phyloP scores from a whole-genome alignment of 2,329 filamentous ascomycete species.

The Sphaceloma murrayae region DNA sequence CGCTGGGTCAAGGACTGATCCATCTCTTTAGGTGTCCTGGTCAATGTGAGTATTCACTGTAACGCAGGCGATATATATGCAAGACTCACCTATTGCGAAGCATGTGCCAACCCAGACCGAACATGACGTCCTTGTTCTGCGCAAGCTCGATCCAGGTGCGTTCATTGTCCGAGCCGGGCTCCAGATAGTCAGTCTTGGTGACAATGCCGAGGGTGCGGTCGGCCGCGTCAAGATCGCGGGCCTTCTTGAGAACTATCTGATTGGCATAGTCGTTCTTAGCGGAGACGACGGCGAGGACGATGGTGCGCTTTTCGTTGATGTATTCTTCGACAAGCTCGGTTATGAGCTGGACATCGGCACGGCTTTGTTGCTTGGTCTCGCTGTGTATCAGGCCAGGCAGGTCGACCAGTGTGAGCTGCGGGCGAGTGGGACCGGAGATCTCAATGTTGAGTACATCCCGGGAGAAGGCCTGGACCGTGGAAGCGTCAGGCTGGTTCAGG shows the following conservation, averaged over 20 bases:
- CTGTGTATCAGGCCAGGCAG: slow-evolving; percentile 34
- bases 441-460: slow-evolving; percentile 41
- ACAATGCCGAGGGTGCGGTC: slow-evolving; percentile 51
- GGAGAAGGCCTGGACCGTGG: slow-evolving; percentile 31
- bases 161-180: slow-evolving; percentile 34
- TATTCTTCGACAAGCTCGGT: slow-evolving; percentile 40
- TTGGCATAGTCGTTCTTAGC: slow-evolving; percentile 43
- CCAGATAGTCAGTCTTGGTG: slow-evolving; percentile 46
- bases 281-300: slow-evolving; percentile 36
- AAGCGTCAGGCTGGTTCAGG: slow-evolving; percentile 23
- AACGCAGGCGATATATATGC: no score
- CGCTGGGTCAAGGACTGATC: slow-evolving; percentile 33
- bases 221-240: slow-evolving; percentile 29
- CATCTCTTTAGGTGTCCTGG: slow-evolving; percentile 25
- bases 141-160: slow-evolving; percentile 32
- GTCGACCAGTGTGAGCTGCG: slow-evolving; percentile 28
- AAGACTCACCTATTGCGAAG: slow-evolving; percentile 37
- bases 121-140: slow-evolving; percentile 32
- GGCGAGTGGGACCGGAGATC: slow-evolving; percentile 37
- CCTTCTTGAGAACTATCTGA: slow-evolving; percentile 47
- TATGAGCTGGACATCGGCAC: slow-evolving; percentile 29
- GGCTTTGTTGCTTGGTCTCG: slow-evolving; percentile 26
- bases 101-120: slow-evolving; percentile 46
- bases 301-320: slow-evolving; percentile 48
- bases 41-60: background rate